Conservation (phyloP, 805 yeast genomes). For the Pichia pseudocactophila region DNA sequence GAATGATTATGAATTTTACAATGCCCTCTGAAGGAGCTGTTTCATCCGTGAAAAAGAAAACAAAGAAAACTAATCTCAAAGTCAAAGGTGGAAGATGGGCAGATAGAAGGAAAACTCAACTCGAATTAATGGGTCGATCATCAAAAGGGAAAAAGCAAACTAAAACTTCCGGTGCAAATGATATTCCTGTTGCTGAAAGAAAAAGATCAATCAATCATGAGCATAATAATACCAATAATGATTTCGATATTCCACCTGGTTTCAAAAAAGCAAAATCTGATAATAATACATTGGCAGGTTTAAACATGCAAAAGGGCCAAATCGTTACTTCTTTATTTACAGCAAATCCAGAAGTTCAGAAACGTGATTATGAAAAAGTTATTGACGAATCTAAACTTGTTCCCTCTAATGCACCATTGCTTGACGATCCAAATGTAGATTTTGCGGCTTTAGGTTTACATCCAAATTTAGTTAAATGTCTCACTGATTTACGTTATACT, state of each 20-base stretch:
- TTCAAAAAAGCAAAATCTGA: constrained; percentile 21
- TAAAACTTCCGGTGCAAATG: constrained; percentile 7
- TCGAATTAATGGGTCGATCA: constrained; percentile 38
- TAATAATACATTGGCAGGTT: constrained; percentile 5
- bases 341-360: constrained; percentile 46
- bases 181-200: constrained; percentile 9
- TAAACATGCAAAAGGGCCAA: constrained; percentile 44
- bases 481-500: constrained; percentile 45
- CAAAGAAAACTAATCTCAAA: constrained; percentile 23
- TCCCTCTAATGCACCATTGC: constrained; percentile 85
- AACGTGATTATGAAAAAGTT: constrained; percentile 28
- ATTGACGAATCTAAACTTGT: constrained; percentile 21
- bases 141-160: constrained; percentile 10
- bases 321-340: constrained; percentile 83
- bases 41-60: constrained; percentile 13
- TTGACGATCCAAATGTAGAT: constrained; percentile 44
- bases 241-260: constrained; percentile 1
- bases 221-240: background rate
- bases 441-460: constrained; percentile 68
- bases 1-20: constrained; percentile 67
- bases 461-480: constrained; percentile 41
- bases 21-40: constrained; percentile 17
- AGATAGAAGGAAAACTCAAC: constrained; percentile 60
- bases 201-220: background rate
- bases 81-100: constrained; percentile 74